Evolutionary conservation across 2,329 filamentous ascomycete genomes (phyloP).

Genomic region (Pseudocercospora musae): DNA sequence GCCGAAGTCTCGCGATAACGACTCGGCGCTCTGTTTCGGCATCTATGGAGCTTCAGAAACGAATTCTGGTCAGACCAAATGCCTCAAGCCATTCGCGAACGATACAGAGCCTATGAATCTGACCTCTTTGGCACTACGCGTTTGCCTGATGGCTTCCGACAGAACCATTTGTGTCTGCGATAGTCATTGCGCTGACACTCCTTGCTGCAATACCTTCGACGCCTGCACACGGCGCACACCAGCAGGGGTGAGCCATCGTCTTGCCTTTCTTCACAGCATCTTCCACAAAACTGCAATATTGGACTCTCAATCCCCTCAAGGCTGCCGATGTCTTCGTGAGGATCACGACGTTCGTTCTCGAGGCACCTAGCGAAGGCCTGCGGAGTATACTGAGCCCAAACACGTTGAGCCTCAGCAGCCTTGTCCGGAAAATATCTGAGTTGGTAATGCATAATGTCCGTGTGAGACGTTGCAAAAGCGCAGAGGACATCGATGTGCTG

Average conservation of each 20-base stretch:
- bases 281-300: not conserved
- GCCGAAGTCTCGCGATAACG: no score
- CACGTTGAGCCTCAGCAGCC: not conserved
- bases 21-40: no score
- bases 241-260: not conserved
- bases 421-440: no score
- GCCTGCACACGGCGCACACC: not conserved
- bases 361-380: not conserved
- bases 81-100: no score
- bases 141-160: not conserved
- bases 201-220: not conserved
- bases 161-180: not conserved
- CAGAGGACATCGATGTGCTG: not conserved
- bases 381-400: not conserved
- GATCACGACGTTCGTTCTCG: not conserved
- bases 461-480: not conserved
- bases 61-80: no score
- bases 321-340: no score
- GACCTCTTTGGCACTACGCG: not conserved
- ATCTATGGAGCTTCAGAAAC: no score
- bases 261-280: not conserved
- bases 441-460: not conserved
- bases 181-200: not conserved
- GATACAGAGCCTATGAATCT: no score
- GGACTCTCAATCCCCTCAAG: not conserved